Conservation (phyloP, 2,329 filamentous ascomycete species). For the Lecanicillium sp. region DNA sequence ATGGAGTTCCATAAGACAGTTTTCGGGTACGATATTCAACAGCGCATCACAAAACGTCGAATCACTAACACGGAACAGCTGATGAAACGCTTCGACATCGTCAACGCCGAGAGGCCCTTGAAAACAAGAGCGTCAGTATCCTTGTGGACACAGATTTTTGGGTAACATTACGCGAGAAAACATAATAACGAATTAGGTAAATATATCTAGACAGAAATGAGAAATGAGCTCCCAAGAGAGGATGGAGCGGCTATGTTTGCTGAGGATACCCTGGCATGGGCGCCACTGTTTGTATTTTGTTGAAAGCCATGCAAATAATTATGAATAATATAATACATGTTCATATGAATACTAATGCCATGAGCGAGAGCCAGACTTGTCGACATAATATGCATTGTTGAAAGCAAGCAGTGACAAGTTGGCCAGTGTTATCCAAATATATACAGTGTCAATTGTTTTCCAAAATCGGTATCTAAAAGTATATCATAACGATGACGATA, state of each 20-base stretch:
- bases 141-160: conserved; percentile 31
- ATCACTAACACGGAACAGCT: conserved; percentile 20
- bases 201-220: too few species aligned
- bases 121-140: conserved; percentile 29
- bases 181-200: too few species aligned
- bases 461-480: too few species aligned
- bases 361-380: too few species aligned
- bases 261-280: not conserved
- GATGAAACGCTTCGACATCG: conserved; percentile 28
- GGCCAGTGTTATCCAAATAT: too few species aligned
- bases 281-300: too few species aligned
- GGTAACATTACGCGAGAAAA: conserved; percentile 26
- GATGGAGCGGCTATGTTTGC: not conserved
- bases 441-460: too few species aligned
- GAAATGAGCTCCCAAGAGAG: too few species aligned
- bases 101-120: conserved; percentile 29
- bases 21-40: conserved; percentile 35
- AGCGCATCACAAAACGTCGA: fast-evolving
- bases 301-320: not conserved
- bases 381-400: too few species aligned
- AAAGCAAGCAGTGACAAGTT: too few species aligned
- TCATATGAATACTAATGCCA: too few species aligned
- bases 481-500: not conserved
- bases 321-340: too few species aligned
- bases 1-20: conserved; percentile 44